Conservation (phyloP, 176 grass and related monocot species). For the Ananas comosus region DNA sequence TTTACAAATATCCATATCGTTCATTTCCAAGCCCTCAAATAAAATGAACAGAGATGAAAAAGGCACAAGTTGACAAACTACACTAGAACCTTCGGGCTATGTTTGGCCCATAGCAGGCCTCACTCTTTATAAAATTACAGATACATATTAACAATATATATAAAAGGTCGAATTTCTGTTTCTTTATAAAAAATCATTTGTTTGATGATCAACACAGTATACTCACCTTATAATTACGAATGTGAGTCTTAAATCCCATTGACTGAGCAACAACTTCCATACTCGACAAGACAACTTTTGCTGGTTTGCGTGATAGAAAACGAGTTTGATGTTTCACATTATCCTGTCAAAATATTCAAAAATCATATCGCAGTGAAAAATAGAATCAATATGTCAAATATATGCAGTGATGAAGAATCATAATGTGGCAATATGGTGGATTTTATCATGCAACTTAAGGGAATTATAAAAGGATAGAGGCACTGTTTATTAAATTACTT, state of each 20-base stretch:
- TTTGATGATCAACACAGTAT: conserved; percentile 4
- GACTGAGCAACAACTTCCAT: conserved; percentile 98
- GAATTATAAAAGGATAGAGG: too few species aligned
- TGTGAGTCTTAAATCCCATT: conserved; percentile 97
- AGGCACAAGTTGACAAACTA: too few species aligned
- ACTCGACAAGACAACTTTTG: conserved; percentile 85
- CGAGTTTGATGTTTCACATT: conserved; percentile 63
- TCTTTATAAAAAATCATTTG: not conserved
- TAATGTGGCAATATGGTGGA: too few species aligned
- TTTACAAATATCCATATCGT: too few species aligned
- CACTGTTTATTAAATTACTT: too few species aligned
- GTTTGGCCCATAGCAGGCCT: too few species aligned
- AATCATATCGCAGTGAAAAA: conserved; percentile 14
- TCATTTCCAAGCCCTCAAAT: too few species aligned
- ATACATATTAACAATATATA: too few species aligned
- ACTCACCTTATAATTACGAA: conserved; percentile 87
- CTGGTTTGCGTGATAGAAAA: conserved; percentile 75
- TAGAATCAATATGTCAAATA: conserved; percentile 3
- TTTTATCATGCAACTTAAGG: too few species aligned
- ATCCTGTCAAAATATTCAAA: conserved; percentile 45
- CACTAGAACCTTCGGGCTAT: too few species aligned
- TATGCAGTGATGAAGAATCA: not conserved
- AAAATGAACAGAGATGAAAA: too few species aligned
- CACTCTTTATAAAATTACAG: not conserved
- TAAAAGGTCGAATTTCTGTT: too few species aligned